A percentile compares a stretch with the other conserved stretches of the same genome.
Conservation (phyloP, 768 basidiomycete genomes). For the Hortiboletus campestris region DNA sequence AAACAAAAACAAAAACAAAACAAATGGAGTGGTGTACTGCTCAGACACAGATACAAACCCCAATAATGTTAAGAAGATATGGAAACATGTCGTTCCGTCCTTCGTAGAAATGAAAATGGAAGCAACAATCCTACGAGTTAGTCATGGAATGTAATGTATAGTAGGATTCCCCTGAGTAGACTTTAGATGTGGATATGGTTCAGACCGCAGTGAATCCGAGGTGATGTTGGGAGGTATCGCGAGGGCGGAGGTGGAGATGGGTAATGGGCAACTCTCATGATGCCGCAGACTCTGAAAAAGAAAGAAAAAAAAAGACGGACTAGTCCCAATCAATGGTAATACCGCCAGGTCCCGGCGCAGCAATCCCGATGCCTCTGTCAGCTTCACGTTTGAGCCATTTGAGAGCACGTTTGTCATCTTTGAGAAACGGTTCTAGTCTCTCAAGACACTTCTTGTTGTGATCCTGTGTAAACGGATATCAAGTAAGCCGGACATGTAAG, state of each 20-base stretch:
- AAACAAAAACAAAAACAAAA: background rate
- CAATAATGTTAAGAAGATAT: conserved; percentile 27
- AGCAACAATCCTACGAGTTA: conserved; percentile 24
- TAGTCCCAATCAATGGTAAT: conserved; percentile 80
- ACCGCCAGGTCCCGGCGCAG: conserved; percentile 61
- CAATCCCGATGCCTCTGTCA: conserved; percentile 72
- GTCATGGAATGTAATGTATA: conserved; percentile 26
- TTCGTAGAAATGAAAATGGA: conserved; percentile 14
- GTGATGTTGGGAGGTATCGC: conserved; percentile 23
- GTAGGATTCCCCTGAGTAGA: conserved; percentile 14
- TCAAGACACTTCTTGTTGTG: conserved; percentile 77
- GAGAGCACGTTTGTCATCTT: conserved; percentile 76
- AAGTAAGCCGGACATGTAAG: conserved; percentile 1
- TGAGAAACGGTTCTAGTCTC: conserved; percentile 60
- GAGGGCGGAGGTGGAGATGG: conserved; percentile 1
- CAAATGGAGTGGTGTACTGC: conserved; percentile 10
- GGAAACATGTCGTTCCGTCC: conserved; percentile 19
- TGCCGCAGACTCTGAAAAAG: conserved; percentile 3
- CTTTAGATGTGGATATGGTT: conserved; percentile 5
- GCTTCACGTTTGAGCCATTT: conserved; percentile 80
- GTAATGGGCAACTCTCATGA: background rate
- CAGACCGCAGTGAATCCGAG: conserved; percentile 2
- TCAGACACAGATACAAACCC: conserved; percentile 8
- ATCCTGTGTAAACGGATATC: conserved; percentile 44
- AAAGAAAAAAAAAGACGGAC: background rate